Evolutionary conservation across 257 asterid genomes (phyloP), one percentile per base, ranked within the genome.

Genomic region (Coffea canephora): DNA sequence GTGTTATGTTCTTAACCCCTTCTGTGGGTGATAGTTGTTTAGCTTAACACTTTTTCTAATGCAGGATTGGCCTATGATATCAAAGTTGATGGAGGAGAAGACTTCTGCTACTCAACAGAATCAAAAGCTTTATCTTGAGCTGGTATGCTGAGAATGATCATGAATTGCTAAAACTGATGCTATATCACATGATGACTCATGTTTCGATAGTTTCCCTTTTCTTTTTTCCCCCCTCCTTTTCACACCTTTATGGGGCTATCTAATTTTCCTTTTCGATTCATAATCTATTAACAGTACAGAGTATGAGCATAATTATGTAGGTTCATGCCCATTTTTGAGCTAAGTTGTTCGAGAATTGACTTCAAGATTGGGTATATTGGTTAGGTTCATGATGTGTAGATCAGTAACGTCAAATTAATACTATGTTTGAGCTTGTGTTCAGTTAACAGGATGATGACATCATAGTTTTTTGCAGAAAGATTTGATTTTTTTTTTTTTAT

Each of bases 61-160:
- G 77, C 89, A 93, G 97, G 87, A 81, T 16, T 76, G 69, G 86
- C 82, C 91, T 65, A 73, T 74, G 84, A 83, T 90, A 83, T 82
- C 88, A 61, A 91, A 90, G 86, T 79, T 94, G 91, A 87, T 87
- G 18, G 88, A 89, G 81, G 97, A 94, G 90, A 94, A 89, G 85
- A 87, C 77, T 84, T 80, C 88, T 65, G 88, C 89, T n/a, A 64
- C 83, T 73, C 83, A 89, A 80, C 90, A 87, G 83, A 94, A 91
- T 79, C 85, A 87, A 84, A 88, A 87, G 87, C 92, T 91, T 69
- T 84, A 83, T 46, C 85, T 79, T 21, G 97, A 94, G 86, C 76
- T 94, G 98, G 98, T 94, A 91, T 25, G 83, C 31, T n/a, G 55
- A 74, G 59, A 62, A 65, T 66, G 76, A 69, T 71, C 72, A n/a